Conservation (phyloP, 1,139 yeast genomes). For the Lodderomyces elongisporus region DNA sequence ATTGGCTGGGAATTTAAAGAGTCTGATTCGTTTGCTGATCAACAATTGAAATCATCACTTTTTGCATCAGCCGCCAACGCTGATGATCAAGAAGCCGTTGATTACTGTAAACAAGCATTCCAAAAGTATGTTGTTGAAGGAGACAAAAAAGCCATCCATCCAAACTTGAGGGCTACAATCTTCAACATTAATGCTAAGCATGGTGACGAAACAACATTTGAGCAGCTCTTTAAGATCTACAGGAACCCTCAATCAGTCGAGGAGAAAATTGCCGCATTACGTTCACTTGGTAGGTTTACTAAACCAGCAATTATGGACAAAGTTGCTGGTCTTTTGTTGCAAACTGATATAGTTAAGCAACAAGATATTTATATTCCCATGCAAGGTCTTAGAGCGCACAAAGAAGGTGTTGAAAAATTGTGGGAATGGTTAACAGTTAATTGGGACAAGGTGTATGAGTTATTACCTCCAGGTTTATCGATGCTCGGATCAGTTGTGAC, state of each 20-base stretch:
- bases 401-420: constrained; percentile 57
- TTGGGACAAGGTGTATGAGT: constrained; percentile 62
- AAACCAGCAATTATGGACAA: constrained; percentile 53
- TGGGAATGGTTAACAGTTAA: constrained; percentile 78
- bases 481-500: constrained; percentile 73
- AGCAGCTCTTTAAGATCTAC: constrained; percentile 61
- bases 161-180: constrained; percentile 71
- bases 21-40: constrained; percentile 63
- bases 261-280: constrained; percentile 72
- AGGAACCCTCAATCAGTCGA: constrained; percentile 61
- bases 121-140: constrained; percentile 52
- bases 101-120: constrained; percentile 54
- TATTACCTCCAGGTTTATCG: constrained; percentile 77
- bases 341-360: constrained; percentile 63
- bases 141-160: constrained; percentile 67
- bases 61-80: constrained; percentile 65
- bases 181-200: constrained; percentile 62
- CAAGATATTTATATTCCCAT: constrained; percentile 84
- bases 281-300: constrained; percentile 68
- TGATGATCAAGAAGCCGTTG: constrained; percentile 51
- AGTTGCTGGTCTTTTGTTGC: constrained; percentile 57
- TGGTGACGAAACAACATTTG: constrained; percentile 63
- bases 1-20: constrained; percentile 68
- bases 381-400: constrained; percentile 61
- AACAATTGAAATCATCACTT: constrained; percentile 69